These are phyloP conservation scores for Venturia oleaginea DNA, from an alignment of 2,329 filamentous ascomycete species.

Conservation along the genomic window DNA sequence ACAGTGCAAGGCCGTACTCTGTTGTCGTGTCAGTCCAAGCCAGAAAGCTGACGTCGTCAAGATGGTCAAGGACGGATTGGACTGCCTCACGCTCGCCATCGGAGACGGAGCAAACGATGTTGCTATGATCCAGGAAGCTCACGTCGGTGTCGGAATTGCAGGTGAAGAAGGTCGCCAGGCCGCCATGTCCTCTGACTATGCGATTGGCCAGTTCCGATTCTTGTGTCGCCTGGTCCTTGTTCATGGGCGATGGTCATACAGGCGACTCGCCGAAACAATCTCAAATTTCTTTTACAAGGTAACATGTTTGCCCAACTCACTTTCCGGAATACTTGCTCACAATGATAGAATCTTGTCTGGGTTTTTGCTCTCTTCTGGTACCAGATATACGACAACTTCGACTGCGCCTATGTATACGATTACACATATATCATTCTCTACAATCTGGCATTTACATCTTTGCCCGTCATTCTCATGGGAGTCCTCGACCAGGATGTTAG, in stretches of 20 bases:
- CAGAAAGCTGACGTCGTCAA: conserved; percentile 96
- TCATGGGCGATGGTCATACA: conserved; percentile 94
- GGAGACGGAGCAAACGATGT: conserved; percentile 94
- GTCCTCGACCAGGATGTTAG: conserved; percentile 95
- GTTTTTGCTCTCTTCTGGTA: conserved; percentile 96
- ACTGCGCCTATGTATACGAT: conserved; percentile 94
- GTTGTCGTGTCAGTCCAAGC: conserved; percentile 91
- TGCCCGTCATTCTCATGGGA: conserved; percentile 92
- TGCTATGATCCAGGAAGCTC: conserved; percentile 94
- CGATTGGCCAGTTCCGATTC: conserved; percentile 89
- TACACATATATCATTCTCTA: conserved; percentile 96
- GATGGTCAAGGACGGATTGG: conserved; percentile 89
- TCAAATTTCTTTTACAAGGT: conserved; percentile 99
- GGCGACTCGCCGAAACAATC: conserved; percentile 82
- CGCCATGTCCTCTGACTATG: conserved; percentile 93
- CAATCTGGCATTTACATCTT: conserved; percentile 92
- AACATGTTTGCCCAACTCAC: conserved; percentile 13
- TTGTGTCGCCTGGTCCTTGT: conserved; percentile 77
- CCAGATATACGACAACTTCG: conserved; percentile 90
- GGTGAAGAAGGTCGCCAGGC: conserved; percentile 88
- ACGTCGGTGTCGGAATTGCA: conserved; percentile 93
- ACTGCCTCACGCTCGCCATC: conserved; percentile 92
- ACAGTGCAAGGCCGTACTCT: conserved; percentile 91
- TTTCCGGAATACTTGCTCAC: conserved; percentile 21
- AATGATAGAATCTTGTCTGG: conserved; percentile 79